Percentiles rank a stretch among this genome's conserved stretches.
These are phyloP conservation scores for Pythium aquatile DNA, from an alignment of 352 stramenopile species.

Conservation along the genomic window DNA sequence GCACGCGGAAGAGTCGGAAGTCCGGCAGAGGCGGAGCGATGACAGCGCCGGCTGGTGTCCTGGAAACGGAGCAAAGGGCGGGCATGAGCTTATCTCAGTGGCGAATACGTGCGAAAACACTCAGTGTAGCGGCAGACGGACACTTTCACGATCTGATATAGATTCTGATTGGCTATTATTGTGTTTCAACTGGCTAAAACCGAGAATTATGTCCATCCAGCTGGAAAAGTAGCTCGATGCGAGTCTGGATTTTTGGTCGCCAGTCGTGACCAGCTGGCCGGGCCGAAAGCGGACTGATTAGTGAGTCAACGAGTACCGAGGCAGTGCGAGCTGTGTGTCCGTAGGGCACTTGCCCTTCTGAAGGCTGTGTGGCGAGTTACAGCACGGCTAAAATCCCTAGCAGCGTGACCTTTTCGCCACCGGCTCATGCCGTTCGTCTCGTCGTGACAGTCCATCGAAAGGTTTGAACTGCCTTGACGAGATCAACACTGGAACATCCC, in stretches of 20 bases:
- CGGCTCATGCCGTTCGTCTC: background rate
- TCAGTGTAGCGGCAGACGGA: background rate
- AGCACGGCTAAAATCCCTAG: background rate
- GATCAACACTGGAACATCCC: background rate
- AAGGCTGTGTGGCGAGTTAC: background rate
- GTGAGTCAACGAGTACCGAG: no score
- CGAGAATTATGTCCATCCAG: background rate
- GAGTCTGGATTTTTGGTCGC: background rate
- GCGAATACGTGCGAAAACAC: background rate
- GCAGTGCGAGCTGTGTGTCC: no score
- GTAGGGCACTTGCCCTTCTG: background rate
- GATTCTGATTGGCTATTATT: background rate
- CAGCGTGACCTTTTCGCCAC: background rate
- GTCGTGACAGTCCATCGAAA: no score
- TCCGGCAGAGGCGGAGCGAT: background rate
- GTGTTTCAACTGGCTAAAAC: background rate
- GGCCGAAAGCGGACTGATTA: background rate
- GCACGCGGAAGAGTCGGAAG: background rate
- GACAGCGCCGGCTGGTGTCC: background rate
- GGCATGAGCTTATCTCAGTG: background rate
- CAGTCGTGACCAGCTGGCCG: background rate
- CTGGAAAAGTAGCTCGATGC: background rate
- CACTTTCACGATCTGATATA: background rate
- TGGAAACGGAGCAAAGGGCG: background rate
- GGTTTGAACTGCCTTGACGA: background rate